Base-by-base conservation (phyloP, 352 stramenopile species). In the Globisporangium takayamanum region DNA sequence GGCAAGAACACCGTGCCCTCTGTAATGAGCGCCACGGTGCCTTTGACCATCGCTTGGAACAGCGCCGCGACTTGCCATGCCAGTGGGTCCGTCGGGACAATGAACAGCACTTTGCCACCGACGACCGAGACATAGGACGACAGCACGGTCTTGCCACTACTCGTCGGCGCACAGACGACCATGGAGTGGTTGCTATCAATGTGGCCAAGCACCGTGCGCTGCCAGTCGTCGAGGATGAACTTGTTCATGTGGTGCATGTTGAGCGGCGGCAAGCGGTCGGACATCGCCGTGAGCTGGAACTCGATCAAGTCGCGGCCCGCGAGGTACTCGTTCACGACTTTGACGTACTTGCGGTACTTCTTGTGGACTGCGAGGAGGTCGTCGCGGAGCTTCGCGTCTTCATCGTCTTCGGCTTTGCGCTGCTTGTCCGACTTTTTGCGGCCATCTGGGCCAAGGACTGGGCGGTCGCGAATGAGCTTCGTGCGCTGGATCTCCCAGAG, bases 31-130 rank as follows among this genome's bases (percentile, higher is more conserved):
- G 93, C 96, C 3, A 99, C 96, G 28, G 97, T 96, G 20, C 96
- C 95, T 66, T 97, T 96, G 56, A 98, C 96, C 72, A 99, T 98
- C 44, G 97, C 86, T 67, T 98, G 95, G 82, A 99, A 99, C n/a
- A 98, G 88, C 15, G 97, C 97, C 1, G 96, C 96, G 61, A 99
- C 96, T 70, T 99, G 97, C 96, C 96, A 99, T 18, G 98, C 97
- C 7, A 99, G 81, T 36, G 97, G 96, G 72, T 99, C 96, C 45
- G 96, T 99, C 7, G 97, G 97, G 39, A 99, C 94, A 36, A 94
- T 80, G 56, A 90, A 92, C 8, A 92, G 68, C 63, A 92, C 82
- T 60, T 92, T 92, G 30, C 79, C 78, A 7, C 78, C 82, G 18
- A 89, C 83, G 0, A 92, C 81, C 5, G 84, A 90, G 42, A 92